These are phyloP conservation scores for Ophiosphaerella korrae DNA, from an alignment of 2,329 filamentous ascomycete species.

Conservation along the genomic window DNA sequence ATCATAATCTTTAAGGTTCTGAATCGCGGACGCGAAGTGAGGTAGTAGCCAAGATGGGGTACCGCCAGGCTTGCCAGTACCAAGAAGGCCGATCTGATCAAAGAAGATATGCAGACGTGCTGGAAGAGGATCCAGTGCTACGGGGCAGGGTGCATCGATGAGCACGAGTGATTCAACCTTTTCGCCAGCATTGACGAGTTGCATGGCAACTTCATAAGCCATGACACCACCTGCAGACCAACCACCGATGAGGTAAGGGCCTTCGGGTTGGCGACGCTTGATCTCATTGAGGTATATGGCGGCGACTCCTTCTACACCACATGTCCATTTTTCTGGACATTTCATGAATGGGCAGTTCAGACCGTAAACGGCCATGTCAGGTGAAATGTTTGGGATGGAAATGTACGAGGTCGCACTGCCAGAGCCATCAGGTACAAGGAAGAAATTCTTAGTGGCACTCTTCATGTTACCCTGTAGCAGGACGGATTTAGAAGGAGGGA, in stretches of 20 bases:
- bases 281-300: constrained; percentile 71
- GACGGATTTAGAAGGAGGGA: constrained; percentile 59
- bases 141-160: constrained; percentile 60
- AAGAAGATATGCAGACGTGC: constrained; percentile 72
- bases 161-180: constrained; percentile 57
- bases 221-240: constrained; percentile 63
- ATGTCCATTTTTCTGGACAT: constrained; percentile 67
- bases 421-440: constrained; percentile 59
- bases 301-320: constrained; percentile 69
- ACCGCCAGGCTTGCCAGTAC: constrained; percentile 63
- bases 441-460: constrained; percentile 61
- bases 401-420: constrained; percentile 72
- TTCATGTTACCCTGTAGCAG: constrained; percentile 63
- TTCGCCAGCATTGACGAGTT: constrained; percentile 55
- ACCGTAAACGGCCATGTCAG: constrained; percentile 58
- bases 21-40: constrained; percentile 73
- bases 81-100: constrained; percentile 72
- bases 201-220: constrained; percentile 58
- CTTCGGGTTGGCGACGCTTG: constrained; percentile 70
- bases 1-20: constrained; percentile 71
- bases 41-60: constrained; percentile 75
- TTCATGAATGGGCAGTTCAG: constrained; percentile 76
- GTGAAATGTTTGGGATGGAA: constrained; percentile 60
- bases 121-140: constrained; percentile 57
- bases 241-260: constrained; percentile 61